Evolutionary conservation across 164 flowering plant genomes (phyloP), one percentile per base, ranked within the genome.

Genomic region (Stephania yunnanensis): DNA sequence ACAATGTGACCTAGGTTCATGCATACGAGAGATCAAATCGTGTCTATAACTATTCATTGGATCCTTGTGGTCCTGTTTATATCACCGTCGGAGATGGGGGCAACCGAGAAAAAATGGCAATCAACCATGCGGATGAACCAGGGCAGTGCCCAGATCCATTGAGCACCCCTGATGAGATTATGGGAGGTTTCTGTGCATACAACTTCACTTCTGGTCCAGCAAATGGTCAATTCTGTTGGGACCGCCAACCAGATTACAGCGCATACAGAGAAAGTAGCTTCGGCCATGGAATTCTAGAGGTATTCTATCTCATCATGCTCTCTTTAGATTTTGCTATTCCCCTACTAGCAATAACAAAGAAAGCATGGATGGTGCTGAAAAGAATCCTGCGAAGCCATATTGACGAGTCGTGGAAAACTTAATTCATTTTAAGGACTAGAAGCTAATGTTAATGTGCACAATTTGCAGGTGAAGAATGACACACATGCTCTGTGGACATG

Each of bases 21-120:
- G 98, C 98, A 20, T 95, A 95, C 80, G 99, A 95, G 86, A 88
- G 99, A 77, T 91, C 98, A 71, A 93, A 95, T 78, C 82, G 98
- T 80, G 97, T 93, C 8, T 93, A 84, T 46, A 92, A 95, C 84
- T 92, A 95, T 81, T 79, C 84, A 7, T 80, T 95, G 75, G 95
- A 95, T 80, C 94, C 93, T 8, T 95, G 98, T 82, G 99, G 96
- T 46, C 97, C 97, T 6, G 91, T 95, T 20, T 72, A 95, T 77
- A 89, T 93, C 63, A 83, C 91, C 0, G 79, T 93, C 29, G 99
- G 98, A 20, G 96, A 87, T 79, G 99, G 99, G 20, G 99, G 99
- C 19, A 92, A 87, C 77, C 81, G 89, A 72, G 97, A 92, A 77
- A 91, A 92, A 79, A 89, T 93, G 90, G 91, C 94, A 31, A 80